Evolutionary conservation across 2,329 filamentous ascomycete genomes (phyloP).

Genomic region (Camptophora hylomeconis): DNA sequence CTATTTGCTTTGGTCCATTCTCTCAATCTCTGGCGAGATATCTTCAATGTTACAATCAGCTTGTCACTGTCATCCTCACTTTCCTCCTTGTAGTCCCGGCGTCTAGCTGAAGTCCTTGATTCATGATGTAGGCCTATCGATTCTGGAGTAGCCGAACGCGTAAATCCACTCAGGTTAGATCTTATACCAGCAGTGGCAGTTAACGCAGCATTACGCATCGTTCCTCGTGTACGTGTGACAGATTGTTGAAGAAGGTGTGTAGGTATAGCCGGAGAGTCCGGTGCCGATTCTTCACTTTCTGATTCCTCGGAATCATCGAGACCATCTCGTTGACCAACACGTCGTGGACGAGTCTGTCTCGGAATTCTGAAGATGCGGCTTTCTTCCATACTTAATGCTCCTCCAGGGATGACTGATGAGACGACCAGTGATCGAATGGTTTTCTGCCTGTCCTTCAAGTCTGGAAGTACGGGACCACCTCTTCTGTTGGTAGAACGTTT

Average conservation of each 20-base stretch:
- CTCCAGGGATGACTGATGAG: constrained; percentile 82
- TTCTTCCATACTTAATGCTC: constrained; percentile 65
- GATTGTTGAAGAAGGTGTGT: constrained; percentile 55
- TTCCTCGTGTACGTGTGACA: constrained; percentile 68
- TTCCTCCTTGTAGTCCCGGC: constrained; percentile 62
- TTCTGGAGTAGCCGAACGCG: constrained; percentile 85
- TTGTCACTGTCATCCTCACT: constrained; percentile 58
- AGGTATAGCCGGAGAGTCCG: constrained; percentile 67
- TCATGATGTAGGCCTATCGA: constrained; percentile 53
- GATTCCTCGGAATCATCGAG: constrained; percentile 76
- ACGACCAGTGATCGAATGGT: constrained; percentile 88
- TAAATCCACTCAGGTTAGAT: constrained; percentile 49
- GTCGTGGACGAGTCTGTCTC: constrained; percentile 40
- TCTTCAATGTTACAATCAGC: constrained; percentile 61
- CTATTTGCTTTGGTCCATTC: constrained; percentile 43
- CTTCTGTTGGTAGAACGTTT: constrained; percentile 91
- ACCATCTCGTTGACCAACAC: constrained; percentile 46
- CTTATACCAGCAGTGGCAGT: constrained; percentile 77
- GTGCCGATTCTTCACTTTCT: constrained; percentile 77
- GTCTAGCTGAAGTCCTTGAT: constrained; percentile 51
- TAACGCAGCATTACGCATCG: constrained; percentile 73
- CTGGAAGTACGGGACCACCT: constrained; percentile 84
- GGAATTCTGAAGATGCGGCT: constrained; percentile 76
- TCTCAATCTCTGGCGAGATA: constrained; percentile 58
- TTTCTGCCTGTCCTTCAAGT: constrained; percentile 85